A percentile compares a stretch with the other conserved stretches of the same genome.
phyloP scores from a whole-genome alignment of 768 basidiomycete genomes.

The Lactarius psammicola region DNA sequence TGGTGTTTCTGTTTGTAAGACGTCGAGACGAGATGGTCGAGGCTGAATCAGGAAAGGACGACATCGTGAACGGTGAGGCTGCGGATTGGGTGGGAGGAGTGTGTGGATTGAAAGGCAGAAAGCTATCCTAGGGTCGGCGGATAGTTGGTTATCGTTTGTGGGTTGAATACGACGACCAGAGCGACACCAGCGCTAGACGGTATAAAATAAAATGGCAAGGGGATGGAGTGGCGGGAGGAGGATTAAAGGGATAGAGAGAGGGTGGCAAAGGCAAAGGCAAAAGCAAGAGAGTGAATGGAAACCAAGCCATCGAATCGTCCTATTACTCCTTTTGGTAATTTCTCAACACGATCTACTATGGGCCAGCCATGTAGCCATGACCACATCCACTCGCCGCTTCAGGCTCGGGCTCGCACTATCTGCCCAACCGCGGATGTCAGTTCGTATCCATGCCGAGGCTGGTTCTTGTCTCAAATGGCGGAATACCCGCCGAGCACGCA shows the following conservation, averaged over 20 bases:
- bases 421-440: background rate
- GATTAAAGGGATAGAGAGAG: background rate
- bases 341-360: background rate
- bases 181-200: constrained; percentile 32
- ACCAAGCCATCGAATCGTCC: background rate
- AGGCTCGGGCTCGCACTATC: background rate
- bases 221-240: constrained; percentile 26
- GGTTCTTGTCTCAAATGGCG: background rate
- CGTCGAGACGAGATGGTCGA: constrained; percentile 65
- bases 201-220: constrained; percentile 33
- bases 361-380: background rate
- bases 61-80: constrained; percentile 36
- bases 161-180: constrained; percentile 14
- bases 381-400: background rate
- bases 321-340: constrained; percentile 2
- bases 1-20: constrained; percentile 89
- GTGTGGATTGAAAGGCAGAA: constrained; percentile 17
- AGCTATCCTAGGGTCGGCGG: constrained; percentile 21
- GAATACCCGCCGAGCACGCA: background rate
- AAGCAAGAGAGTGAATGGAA: background rate
- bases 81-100: background rate
- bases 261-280: background rate
- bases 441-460: background rate
- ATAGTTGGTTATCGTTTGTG: constrained; percentile 15
- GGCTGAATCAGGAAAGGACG: constrained; percentile 61